These are phyloP conservation scores for Xylaria scruposa DNA, from an alignment of 495 filamentous ascomycete species.

Conservation along the genomic window DNA sequence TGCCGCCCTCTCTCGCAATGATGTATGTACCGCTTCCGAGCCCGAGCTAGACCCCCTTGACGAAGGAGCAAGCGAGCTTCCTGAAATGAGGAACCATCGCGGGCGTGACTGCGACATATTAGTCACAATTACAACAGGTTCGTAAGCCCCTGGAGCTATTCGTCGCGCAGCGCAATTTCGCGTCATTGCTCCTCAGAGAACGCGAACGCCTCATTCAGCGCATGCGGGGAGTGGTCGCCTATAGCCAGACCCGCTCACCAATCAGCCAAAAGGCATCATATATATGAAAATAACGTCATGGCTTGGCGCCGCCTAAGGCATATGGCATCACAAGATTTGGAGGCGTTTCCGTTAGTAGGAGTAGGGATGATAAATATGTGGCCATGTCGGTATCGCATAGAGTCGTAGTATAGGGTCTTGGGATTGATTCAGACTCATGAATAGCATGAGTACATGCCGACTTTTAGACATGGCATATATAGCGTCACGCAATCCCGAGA, in stretches of 20 bases:
- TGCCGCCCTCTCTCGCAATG: background rate
- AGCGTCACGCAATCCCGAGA: constrained; percentile 6
- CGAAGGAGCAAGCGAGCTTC: constrained; percentile 21
- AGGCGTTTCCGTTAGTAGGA: background rate
- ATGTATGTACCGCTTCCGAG: constrained; percentile 8
- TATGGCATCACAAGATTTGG: background rate
- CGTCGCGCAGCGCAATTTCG: constrained; percentile 17
- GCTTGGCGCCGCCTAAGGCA: constrained; percentile 31
- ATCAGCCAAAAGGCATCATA: constrained; percentile 36
- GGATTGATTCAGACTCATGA: constrained; percentile 1
- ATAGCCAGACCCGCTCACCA: constrained; percentile 29
- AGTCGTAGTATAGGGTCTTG: background rate
- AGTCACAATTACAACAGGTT: constrained; percentile 14
- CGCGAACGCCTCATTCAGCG: constrained; percentile 18
- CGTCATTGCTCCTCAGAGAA: constrained; percentile 18
- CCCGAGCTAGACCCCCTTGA: constrained; percentile 8
- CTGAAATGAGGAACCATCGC: constrained; percentile 17
- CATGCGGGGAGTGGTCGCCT: constrained; percentile 31
- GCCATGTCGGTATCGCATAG: too few species aligned
- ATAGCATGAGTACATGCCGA: background rate
- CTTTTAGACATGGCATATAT: background rate
- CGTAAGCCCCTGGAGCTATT: background rate
- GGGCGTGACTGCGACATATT: constrained; percentile 21
- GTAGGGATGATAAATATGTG: background rate
- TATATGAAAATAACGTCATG: constrained; percentile 42